Evolutionary conservation across 2,329 filamentous ascomycete genomes (phyloP).

Genomic region (Atkinsonella hypoxylon): DNA sequence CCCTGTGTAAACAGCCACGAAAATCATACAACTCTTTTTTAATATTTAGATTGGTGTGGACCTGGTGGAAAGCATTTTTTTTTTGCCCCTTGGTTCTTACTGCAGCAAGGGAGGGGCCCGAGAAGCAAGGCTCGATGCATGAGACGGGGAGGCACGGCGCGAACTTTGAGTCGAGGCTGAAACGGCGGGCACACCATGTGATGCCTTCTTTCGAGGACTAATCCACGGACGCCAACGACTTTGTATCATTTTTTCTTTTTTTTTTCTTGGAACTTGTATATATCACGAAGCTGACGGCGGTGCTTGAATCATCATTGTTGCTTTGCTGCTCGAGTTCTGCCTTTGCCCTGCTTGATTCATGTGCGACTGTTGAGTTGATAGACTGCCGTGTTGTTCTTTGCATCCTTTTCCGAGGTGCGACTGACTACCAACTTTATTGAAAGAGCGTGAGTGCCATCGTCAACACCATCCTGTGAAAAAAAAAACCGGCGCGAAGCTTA

Average conservation of each 20-base stretch:
- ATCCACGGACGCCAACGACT: not conserved
- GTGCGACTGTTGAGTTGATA: too few species aligned
- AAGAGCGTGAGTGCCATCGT: too few species aligned
- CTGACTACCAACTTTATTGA: too few species aligned
- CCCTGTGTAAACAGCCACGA: not conserved
- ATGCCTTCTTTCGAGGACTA: not conserved
- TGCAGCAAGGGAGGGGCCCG: not conserved
- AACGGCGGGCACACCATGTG: not conserved
- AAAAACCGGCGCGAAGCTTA: not conserved
- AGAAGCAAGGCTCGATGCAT: not conserved
- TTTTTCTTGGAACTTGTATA: slow-evolving; percentile 10
- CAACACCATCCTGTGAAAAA: too few species aligned
- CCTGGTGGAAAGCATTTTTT: not conserved
- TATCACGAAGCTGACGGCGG: slow-evolving; percentile 13
- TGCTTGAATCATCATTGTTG: slow-evolving; percentile 4
- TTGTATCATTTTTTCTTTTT: not conserved
- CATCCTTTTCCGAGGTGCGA: too few species aligned
- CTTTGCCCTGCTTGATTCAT: not conserved
- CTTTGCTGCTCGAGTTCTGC: not conserved
- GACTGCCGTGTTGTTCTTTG: not conserved
- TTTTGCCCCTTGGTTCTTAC: not conserved
- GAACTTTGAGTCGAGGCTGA: not conserved
- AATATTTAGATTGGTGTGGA: slow-evolving; percentile 4
- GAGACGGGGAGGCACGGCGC: not conserved
- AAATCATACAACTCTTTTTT: slow-evolving; percentile 4